These are phyloP conservation scores for Globisporangium rhizosaccharum DNA, from an alignment of 352 stramenopile species.

Conservation along the genomic window DNA sequence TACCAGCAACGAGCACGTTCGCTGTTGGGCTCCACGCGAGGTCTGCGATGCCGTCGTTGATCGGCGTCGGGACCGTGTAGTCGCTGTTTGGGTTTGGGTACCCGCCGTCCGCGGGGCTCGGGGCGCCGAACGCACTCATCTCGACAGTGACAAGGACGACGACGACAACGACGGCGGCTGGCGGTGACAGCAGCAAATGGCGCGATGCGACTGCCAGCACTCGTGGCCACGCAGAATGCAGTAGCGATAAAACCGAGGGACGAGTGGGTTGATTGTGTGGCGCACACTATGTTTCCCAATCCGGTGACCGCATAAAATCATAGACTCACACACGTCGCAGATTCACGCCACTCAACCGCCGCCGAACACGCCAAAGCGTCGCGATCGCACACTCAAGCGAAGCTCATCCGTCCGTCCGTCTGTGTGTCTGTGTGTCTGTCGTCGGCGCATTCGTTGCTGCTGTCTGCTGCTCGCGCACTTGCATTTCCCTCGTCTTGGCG, in stretches of 20 bases:
- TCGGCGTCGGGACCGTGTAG: conserved; percentile 59
- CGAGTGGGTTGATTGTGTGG: not conserved
- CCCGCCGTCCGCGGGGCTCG: conserved; percentile 32
- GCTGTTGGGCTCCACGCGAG: conserved; percentile 67
- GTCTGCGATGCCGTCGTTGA: conserved; percentile 74
- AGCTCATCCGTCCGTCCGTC: too few relatives aligned
- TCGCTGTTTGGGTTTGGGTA: conserved; percentile 77
- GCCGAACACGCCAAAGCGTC: not conserved
- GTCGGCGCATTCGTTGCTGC: too few relatives aligned
- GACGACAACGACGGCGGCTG: too few relatives aligned
- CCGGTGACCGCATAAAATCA: too few relatives aligned
- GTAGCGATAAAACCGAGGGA: not conserved
- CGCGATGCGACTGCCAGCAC: too few relatives aligned
- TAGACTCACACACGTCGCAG: too few relatives aligned
- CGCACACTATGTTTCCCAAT: not conserved
- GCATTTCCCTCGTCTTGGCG: too few relatives aligned
- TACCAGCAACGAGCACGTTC: conserved; percentile 72
- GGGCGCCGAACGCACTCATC: conserved; percentile 44
- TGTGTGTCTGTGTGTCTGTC: too few relatives aligned
- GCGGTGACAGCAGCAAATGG: not conserved
- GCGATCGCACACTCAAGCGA: not conserved
- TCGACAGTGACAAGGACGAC: too few relatives aligned
- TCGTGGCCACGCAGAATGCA: not conserved
- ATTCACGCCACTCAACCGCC: not conserved
- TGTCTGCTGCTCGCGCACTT: too few relatives aligned